A percentile compares a stretch with the other conserved stretches of the same genome.
phyloP scores from a whole-genome alignment of 305 asterid genomes.

The Fraxinus angustifolia region DNA sequence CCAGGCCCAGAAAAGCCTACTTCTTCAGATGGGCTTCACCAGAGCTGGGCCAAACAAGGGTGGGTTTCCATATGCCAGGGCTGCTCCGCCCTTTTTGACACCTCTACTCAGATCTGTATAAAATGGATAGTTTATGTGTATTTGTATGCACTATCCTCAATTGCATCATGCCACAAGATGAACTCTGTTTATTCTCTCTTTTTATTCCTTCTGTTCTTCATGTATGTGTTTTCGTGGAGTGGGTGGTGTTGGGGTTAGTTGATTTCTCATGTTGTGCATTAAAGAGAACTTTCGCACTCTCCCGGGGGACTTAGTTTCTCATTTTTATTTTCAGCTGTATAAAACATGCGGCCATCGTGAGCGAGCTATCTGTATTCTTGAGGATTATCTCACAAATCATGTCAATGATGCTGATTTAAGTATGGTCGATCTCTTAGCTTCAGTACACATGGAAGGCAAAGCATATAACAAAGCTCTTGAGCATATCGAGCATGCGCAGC shows the following conservation, averaged over 20 bases:
- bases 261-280: neutral
- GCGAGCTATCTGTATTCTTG: conserved; percentile 56
- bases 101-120: neutral
- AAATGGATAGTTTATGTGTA: neutral
- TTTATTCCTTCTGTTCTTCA: neutral
- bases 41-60: neutral
- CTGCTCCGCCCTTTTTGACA: neutral
- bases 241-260: neutral
- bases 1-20: neutral
- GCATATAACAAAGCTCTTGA: conserved; percentile 57
- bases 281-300: neutral
- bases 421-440: conserved; percentile 52
- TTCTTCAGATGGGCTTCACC: neutral
- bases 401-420: conserved; percentile 34
- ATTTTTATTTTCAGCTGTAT: conserved; percentile 39
- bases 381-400: conserved; percentile 41
- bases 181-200: neutral
- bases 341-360: conserved; percentile 53
- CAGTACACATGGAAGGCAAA: conserved; percentile 50
- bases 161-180: neutral
- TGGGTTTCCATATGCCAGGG: neutral
- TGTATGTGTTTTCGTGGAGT: neutral
- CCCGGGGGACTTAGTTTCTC: neutral
- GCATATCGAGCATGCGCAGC: conserved; percentile 47
- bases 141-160: neutral